Base-by-base conservation (phyloP, 805 yeast species). In the Yueomyces sinensis region DNA sequence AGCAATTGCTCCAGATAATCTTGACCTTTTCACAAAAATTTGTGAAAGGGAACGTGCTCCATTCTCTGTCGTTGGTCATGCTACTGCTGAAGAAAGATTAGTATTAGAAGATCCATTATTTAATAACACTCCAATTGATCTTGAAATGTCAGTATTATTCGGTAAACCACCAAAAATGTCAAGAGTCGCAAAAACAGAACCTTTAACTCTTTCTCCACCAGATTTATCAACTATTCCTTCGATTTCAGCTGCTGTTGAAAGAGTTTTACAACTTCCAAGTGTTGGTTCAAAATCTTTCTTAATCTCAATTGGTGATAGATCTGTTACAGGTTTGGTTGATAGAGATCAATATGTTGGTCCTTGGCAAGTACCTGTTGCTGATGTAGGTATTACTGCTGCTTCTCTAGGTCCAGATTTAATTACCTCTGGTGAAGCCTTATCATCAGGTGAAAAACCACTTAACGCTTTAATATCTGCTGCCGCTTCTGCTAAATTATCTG, bases 301-400 rank as follows among this genome's bases (percentile, higher is more conserved):
- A 52, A 82, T 91, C 54, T 91, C 97, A n/a, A 91, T 91, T 54
- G 98, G 95, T 60, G 98, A 91, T 61, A 78, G 98, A 62, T 71
- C 93, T n/a, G 91, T 91, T 41, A 89, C 97, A 20, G 98, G 98
- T 36, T 70, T 91, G 47, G 79, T 91, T 41, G 97, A 93, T 51
- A 77, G 98, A 56, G 98, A 91, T 58, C 98, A 91, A 65, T 77
- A 87, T 77, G 97, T 91, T 40, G 98, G 98, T 28, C 97, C 97
- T 54, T 91, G 97, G 97, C 99, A 91, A 67, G 91, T 82, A 9
- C 98, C 99, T 32, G 97, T 91, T 23, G 91, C 97, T 14, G 97
- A 91, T 55, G 96, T 87, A 36, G 97, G 95, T 62, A 95, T 91
- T 35, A 87, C 97, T 17, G 80, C 81, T 39, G 78, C 96, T 0